phyloP scores from a whole-genome alignment of 495 filamentous ascomycete genomes.

The Xylaria longipes region DNA sequence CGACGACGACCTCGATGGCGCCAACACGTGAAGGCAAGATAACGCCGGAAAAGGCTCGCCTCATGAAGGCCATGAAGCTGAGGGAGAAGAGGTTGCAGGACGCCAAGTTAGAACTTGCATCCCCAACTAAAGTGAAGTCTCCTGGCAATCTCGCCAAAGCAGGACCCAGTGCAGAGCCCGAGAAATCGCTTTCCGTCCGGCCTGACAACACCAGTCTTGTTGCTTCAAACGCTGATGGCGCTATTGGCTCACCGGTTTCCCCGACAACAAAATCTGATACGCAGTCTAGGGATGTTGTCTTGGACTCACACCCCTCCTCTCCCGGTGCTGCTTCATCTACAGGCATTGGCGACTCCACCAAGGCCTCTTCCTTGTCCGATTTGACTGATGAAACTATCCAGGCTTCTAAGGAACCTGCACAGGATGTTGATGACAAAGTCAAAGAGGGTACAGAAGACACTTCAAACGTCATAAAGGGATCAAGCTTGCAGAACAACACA shows the following conservation, averaged over 20 bases:
- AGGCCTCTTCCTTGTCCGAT: conserved; percentile 61
- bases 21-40: conserved; percentile 64
- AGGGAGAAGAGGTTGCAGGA: conserved; percentile 76
- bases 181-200: conserved; percentile 26
- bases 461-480: conserved; percentile 9
- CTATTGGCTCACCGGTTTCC: conserved; percentile 43
- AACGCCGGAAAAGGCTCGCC: conserved; percentile 85
- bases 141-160: conserved; percentile 30
- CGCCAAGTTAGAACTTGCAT: conserved; percentile 32
- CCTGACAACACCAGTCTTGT: conserved; percentile 32
- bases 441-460: conserved; percentile 23
- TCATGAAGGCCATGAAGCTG: conserved; percentile 93
- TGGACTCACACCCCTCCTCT: conserved; percentile 60
- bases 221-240: conserved; percentile 47
- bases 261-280: conserved; percentile 41
- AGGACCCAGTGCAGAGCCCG: conserved; percentile 32
- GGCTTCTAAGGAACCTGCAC: conserved; percentile 31
- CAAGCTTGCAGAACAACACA: conserved; percentile 6
- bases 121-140: conserved; percentile 12
- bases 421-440: conserved; percentile 27
- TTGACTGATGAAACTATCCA: conserved; percentile 59
- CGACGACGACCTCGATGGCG: conserved; percentile 47
- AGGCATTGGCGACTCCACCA: conserved; percentile 59
- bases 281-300: conserved; percentile 41
- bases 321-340: conserved; percentile 51